phyloP scores from a whole-genome alignment of 2,329 filamentous ascomycete genomes.

The Paecilomyces sp. region DNA sequence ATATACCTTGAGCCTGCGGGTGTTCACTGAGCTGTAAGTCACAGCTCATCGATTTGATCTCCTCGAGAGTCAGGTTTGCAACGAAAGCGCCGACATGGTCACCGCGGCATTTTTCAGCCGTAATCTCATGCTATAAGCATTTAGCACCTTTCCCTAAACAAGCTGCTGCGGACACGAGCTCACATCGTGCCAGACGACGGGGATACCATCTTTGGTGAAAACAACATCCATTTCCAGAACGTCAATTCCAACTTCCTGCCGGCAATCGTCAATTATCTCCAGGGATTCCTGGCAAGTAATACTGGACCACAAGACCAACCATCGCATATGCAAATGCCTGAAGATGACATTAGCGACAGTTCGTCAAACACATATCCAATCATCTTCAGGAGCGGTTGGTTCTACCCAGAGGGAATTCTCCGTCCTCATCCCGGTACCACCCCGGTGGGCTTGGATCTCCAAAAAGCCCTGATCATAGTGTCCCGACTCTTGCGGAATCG shows the following conservation, averaged over 20 bases:
- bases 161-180: background rate
- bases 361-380: background rate
- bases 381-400: background rate
- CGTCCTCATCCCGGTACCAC: background rate
- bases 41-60: background rate
- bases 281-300: background rate
- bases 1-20: background rate
- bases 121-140: background rate
- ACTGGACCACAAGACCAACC: background rate
- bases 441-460: background rate
- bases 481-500: background rate
- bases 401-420: background rate
- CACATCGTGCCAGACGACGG: background rate
- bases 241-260: background rate
- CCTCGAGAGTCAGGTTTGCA: background rate
- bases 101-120: background rate
- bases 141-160: background rate
- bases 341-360: background rate
- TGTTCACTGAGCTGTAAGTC: background rate
- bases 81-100: background rate
- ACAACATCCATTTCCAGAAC: background rate
- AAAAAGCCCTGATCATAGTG: background rate
- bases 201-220: background rate
- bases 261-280: background rate
- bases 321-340: background rate